These are phyloP conservation scores for Ogataea zsoltii DNA, from an alignment of 805 yeast species.

Conservation along the genomic window DNA sequence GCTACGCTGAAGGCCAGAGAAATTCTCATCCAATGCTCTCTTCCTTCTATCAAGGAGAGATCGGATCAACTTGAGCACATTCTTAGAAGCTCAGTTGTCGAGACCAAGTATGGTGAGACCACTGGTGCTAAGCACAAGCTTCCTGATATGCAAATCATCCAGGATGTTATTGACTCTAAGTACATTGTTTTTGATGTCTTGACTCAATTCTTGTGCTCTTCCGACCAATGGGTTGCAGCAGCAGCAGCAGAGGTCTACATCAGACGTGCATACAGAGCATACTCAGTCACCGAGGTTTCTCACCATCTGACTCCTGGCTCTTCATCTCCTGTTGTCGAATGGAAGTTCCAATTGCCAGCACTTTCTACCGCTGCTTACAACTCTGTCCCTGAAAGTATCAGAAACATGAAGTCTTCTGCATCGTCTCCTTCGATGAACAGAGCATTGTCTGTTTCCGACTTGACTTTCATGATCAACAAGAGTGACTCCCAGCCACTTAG, in stretches of 20 bases:
- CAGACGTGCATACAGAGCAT: slow-evolving; percentile 96
- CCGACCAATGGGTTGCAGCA: slow-evolving; percentile 84
- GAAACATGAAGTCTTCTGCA: slow-evolving; percentile 39
- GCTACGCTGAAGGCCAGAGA: slow-evolving; percentile 96
- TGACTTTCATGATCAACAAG: slow-evolving; percentile 77
- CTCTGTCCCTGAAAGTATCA: slow-evolving; percentile 54
- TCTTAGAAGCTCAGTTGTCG: slow-evolving; percentile 86
- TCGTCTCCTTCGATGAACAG: slow-evolving; percentile 53
- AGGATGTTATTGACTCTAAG: slow-evolving; percentile 93
- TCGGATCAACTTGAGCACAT: slow-evolving; percentile 97
- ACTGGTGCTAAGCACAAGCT: slow-evolving; percentile 68
- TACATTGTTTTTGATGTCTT: slow-evolving; percentile 95
- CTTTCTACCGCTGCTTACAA: slow-evolving; percentile 71
- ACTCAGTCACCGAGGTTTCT: slow-evolving; percentile 75
- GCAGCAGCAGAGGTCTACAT: slow-evolving; percentile 98
- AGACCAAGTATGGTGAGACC: slow-evolving; percentile 84
- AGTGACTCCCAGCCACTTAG: slow-evolving; percentile 69
- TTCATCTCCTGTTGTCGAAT: slow-evolving; percentile 71
- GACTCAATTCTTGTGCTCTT: slow-evolving; percentile 81
- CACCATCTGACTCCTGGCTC: slow-evolving; percentile 51
- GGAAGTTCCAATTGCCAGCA: slow-evolving; percentile 86
- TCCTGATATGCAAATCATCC: slow-evolving; percentile 78
- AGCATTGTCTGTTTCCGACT: slow-evolving; percentile 90
- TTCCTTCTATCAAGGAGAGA: slow-evolving; percentile 95
- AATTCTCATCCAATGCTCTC: slow-evolving; percentile 91